Evolutionary conservation across 1,139 yeast species (phyloP), one percentile per base, ranked within the genome.

Genomic region (Geotrichum phurueaensis): DNA sequence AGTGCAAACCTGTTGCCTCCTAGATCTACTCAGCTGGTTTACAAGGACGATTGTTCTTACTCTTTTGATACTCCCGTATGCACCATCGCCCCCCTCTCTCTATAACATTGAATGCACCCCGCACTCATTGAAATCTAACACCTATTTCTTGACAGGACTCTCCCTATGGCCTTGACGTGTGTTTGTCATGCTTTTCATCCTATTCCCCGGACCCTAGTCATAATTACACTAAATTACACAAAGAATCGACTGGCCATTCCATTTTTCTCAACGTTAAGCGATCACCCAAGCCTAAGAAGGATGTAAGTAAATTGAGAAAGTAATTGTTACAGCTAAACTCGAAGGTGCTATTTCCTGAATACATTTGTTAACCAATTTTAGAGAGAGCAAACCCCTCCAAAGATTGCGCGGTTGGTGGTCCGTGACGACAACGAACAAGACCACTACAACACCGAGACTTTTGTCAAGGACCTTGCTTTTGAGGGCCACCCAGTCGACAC

Each of bases 31-130:
- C 65, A 68, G 75, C 63, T 71, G 75, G 83, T 90, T 22, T 86
- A 83, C 72, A 89, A 89, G 69, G 96, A 89, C 73, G 96, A 89
- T 64, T 89, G 96, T 68, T 85, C 86, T 79, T 89, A 81, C 75
- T 84, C 87, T 57, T 90, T 88, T 69, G 92, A 85, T 65, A 85
- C 89, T 0, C 83, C 91, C 9, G 75, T 69, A 65, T 45, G 73
- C 45, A 36, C 29, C 20, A 3, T 53, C 60, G 12, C 15, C 20
- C 18, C 29, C 20, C 1, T 53, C 60, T 15, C 15, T 25, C 18
- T 29, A 20, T 57, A 20, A 23, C 43, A 29, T 18, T 49, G 50
- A 23, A 27, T 22, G 23, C 20, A n/a, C 45, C 45, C 20, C 45
- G 20, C 45, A 39, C 12, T 39, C 45, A 15, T 39, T 39, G 45